Conservation (phyloP, 2,329 filamentous ascomycete genomes). For the Ploettnerulaceae sp. region DNA sequence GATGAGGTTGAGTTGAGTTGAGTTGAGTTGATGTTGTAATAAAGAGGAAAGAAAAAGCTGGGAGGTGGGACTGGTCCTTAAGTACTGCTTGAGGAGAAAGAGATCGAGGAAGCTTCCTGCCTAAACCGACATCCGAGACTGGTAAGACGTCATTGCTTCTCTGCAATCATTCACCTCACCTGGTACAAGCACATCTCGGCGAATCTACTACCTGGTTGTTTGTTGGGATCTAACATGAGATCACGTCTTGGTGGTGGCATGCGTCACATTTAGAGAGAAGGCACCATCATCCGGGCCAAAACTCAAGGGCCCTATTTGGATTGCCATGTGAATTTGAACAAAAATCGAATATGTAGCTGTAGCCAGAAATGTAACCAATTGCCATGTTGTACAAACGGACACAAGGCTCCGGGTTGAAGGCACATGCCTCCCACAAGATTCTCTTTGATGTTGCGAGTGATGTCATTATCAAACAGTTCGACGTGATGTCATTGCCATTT, state of each 20-base stretch:
- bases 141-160: constrained; percentile 2
- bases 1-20: constrained; percentile 5
- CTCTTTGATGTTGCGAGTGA: constrained; percentile 2
- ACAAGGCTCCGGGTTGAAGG: not conserved
- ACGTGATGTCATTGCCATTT: constrained; percentile 8
- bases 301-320: constrained; percentile 6
- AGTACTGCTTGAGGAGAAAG: constrained; percentile 2
- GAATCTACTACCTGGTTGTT: too few relatives aligned
- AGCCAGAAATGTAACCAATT: constrained; percentile 1
- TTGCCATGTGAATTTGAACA: constrained; percentile 14
- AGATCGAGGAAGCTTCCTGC: constrained; percentile 6
- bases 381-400: constrained; percentile 1
- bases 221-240: not conserved
- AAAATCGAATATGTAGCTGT: not conserved
- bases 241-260: not conserved
- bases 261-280: constrained; percentile 1
- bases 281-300: not conserved
- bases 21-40: not conserved
- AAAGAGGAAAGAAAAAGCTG: not conserved
- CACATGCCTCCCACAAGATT: not conserved
- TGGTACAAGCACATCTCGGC: constrained; percentile 2
- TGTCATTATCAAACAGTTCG: constrained; percentile 3
- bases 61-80: constrained; percentile 2
- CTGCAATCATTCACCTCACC: not conserved
- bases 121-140: not conserved